Percentiles rank a stretch among this genome's conserved stretches.
Conservation (phyloP, 2,329 filamentous ascomycete species). For the Aspergillus uvarum region DNA sequence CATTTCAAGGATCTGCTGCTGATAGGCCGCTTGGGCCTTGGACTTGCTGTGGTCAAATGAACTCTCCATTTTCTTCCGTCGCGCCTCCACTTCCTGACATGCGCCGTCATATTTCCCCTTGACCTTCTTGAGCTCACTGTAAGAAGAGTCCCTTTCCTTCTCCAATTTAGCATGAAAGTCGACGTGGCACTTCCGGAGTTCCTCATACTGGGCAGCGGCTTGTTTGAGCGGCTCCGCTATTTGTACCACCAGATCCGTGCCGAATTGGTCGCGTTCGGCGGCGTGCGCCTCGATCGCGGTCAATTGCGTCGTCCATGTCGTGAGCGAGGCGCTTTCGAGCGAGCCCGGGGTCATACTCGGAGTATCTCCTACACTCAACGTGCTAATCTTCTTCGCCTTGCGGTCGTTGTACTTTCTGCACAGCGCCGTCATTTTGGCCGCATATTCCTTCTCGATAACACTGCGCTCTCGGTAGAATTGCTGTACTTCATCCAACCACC, state of each 20-base stretch:
- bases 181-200: constrained; percentile 83
- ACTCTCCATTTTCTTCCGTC: constrained; percentile 90
- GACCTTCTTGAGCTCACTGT: constrained; percentile 80
- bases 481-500: constrained; percentile 95
- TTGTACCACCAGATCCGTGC: constrained; percentile 71
- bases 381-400: constrained; percentile 85
- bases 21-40: constrained; percentile 88
- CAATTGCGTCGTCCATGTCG: constrained; percentile 93
- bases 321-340: constrained; percentile 92
- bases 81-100: constrained; percentile 92
- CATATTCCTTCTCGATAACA: constrained; percentile 95
- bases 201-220: constrained; percentile 75
- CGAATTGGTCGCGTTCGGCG: constrained; percentile 83
- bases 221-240: constrained; percentile 85
- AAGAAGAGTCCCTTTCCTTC: constrained; percentile 81
- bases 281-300: constrained; percentile 85
- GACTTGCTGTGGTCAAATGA: constrained; percentile 82
- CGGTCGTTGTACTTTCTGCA: constrained; percentile 98
- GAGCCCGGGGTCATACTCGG: constrained; percentile 92
- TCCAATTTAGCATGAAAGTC: constrained; percentile 88
- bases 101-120: constrained; percentile 91
- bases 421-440: constrained; percentile 77
- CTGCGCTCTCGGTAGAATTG: constrained; percentile 95
- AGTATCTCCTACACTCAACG: constrained; percentile 87
- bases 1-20: constrained; percentile 92